Conservation (phyloP, 768 basidiomycete genomes). For the Tulasnella sp. region DNA sequence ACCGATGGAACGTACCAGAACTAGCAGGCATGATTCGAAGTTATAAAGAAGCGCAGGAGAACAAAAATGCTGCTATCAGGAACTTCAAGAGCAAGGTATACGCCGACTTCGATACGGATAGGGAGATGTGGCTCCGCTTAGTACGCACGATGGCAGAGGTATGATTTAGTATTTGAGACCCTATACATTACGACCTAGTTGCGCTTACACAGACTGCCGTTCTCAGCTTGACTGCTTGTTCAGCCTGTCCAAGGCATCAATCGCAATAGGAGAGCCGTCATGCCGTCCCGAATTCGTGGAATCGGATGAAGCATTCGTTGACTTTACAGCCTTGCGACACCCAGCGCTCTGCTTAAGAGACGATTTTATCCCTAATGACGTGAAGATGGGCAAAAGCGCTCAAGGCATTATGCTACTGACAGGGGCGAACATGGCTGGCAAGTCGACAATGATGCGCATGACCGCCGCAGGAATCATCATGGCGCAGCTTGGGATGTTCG, state of each 20-base stretch:
- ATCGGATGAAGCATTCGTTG: conserved; percentile 63
- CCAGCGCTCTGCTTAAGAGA: conserved; percentile 67
- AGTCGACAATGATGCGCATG: conserved; percentile 89
- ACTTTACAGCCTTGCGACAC: conserved; percentile 85
- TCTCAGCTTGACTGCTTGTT: conserved; percentile 79
- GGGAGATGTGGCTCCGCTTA: conserved; percentile 69
- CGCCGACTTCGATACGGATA: conserved; percentile 71
- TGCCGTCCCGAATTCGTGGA: conserved; percentile 86
- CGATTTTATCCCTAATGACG: conserved; percentile 84
- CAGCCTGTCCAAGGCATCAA: conserved; percentile 79
- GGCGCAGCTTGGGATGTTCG: conserved; percentile 92
- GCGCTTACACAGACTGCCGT: not conserved
- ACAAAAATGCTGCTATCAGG: conserved; percentile 64
- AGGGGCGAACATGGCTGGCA: conserved; percentile 47
- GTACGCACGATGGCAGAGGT: conserved; percentile 73
- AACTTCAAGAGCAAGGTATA: conserved; percentile 72
- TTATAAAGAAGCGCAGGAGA: conserved; percentile 91
- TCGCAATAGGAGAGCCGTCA: conserved; percentile 84
- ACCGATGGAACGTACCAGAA: conserved; percentile 67
- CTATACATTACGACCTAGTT: not conserved
- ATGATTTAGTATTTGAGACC: not conserved
- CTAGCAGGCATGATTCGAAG: conserved; percentile 59
- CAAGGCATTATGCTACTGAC: conserved; percentile 78
- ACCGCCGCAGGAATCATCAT: conserved; percentile 89
- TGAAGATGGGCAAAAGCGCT: conserved; percentile 63